Base-by-base conservation (phyloP, 768 basidiomycete species). In the Calocera cornea region DNA sequence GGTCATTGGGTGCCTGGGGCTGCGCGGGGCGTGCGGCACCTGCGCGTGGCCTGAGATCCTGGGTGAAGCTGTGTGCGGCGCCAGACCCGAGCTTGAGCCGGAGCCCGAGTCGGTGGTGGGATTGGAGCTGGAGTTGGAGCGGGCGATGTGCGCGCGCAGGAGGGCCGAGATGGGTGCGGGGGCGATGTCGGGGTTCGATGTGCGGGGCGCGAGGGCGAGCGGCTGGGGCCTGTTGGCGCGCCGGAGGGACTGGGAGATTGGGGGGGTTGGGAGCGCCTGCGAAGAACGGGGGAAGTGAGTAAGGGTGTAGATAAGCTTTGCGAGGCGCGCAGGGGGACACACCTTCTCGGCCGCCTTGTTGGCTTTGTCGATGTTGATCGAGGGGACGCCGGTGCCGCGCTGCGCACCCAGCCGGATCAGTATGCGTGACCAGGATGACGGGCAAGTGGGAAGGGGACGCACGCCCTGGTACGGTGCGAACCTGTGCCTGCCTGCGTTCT, bases 191-290 rank as follows among this genome's bases (percentile, higher is more conserved):
- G 54, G 54, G 54, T 60, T 60, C 7, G 14, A 29, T 5, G 54
- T 29, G 2, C 31, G 2, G 8, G 54, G 54, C 2, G 54, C 54
- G 54, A 60, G 54, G 7, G 54, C 54, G 54, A 60, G 54, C 31
- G 54, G 54, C 31, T 60, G 54, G 22, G 54, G 54, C 11, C 54
- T 12, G 31, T 60, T 60, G 54, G 54, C 54, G 22, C 54, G 54
- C 11, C 54, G 54, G 14, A 60, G 54, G 54, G 54, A 60, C 31
- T 60, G 54, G 54, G 54, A 60, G 54, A 60, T 60, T 14, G 54
- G 54, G 14, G 54, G 54, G 31, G 54, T 60, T 11, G 54, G 54
- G 7, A 60, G 54, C 24, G 54, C 54, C 44, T 47, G 24, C 19
- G 3, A 7, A 47, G 24, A 3, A 7, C 7, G 19, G 19, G 44